Base-by-base conservation (phyloP, 2,329 filamentous ascomycete genomes). In the Ceratocystis smalleyi region DNA sequence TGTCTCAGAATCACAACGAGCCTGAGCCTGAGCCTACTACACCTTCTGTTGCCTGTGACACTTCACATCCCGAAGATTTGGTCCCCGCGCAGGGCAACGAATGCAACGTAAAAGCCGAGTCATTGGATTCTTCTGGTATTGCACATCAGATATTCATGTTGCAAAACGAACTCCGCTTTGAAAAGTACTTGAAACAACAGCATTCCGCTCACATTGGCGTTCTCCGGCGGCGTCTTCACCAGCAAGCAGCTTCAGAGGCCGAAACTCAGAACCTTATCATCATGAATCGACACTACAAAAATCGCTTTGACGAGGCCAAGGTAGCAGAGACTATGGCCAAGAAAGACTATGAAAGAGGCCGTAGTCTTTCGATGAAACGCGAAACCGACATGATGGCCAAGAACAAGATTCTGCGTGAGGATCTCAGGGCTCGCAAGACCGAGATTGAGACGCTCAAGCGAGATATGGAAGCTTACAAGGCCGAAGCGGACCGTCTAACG, bases 181-280 rank as follows among this genome's bases (percentile, higher is more conserved):
- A 94, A 72, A 81, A 87, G 30, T 92, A 90, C 73, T 80, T 92
- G 70, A 92, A 91, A 71, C 83, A 90, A 68, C 89, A 94, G 70
- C 89, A 92, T 72, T 82, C 91, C 68, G 82, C 85, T 1, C 88
- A 92, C 66, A 91, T 94, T 71, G 88, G 88, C 0, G 87, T 89
- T 70, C 75, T 94, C 51, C 85, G 88, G 69, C 80, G 87, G 15
- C 84, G 85, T 67, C 85, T 90, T 66, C 83, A 92, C 68, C 83
- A 83, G 68, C 87, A 91, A 72, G 87, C 87, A 6, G 87, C 88
- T 1, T 86, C 83, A 0, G 89, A 92, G 71, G 88, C 89, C 0
- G 88, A 94, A 71, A 90, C 87, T 1, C 88, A 92, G 68, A 90
- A 91, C 63, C 75, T 94, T 2, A 83, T 92, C 68, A 86, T 90